Conservation (phyloP, 306 rosid species). For the Quercus ilex region DNA sequence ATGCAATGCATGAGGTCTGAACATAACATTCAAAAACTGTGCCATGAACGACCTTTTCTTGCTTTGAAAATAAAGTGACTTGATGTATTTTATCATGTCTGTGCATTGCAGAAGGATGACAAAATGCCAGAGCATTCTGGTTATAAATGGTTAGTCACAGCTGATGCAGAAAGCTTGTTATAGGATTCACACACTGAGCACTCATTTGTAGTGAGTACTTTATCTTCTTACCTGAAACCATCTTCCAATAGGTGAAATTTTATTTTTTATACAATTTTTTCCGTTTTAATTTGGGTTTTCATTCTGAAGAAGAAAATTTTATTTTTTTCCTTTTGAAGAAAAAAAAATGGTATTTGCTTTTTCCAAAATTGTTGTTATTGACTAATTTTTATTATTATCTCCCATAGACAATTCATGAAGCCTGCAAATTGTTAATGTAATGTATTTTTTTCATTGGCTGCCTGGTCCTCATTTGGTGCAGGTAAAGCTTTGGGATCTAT, state of each 20-base stretch:
- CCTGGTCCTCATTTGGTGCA: constrained; percentile 25
- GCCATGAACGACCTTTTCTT: not conserved
- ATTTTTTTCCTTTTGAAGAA: constrained; percentile 4
- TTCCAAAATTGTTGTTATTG: not conserved
- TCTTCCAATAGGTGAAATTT: not conserved
- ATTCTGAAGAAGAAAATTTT: too few species aligned
- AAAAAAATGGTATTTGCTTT: constrained; percentile 63
- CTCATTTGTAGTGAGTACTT: constrained; percentile 71
- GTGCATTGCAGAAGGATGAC: constrained; percentile 72
- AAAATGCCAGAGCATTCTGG: constrained; percentile 79
- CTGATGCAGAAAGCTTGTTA: constrained; percentile 89
- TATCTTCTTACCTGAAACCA: constrained; percentile 11
- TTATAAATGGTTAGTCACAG: constrained; percentile 65
- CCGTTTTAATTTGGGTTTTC: too few species aligned
- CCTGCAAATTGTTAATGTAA: constrained; percentile 8
- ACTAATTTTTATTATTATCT: not conserved
- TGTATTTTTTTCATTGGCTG: not conserved
- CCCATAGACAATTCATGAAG: not conserved
- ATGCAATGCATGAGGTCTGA: too few species aligned
- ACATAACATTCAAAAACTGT: too few species aligned
- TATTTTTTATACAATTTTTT: too few species aligned
- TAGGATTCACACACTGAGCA: constrained; percentile 91
- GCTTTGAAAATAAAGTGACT: not conserved
- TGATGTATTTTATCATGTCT: constrained; percentile 16
- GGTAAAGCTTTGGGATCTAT: constrained; percentile 97